These are phyloP conservation scores for Kodamaea sagamina DNA, from an alignment of 805 yeast species.

Conservation along the genomic window DNA sequence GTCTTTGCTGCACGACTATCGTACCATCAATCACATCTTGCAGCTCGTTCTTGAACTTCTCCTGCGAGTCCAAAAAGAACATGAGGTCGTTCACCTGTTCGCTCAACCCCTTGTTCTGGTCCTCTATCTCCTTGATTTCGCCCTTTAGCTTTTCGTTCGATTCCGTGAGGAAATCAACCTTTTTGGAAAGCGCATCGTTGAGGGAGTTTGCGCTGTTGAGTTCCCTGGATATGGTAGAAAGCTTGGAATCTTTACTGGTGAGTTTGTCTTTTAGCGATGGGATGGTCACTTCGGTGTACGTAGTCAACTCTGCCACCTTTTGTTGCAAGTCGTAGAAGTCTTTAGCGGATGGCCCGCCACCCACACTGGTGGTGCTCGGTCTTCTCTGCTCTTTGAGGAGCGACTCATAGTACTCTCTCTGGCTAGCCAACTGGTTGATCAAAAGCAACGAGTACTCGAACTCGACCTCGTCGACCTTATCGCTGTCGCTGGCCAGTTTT, in stretches of 20 bases:
- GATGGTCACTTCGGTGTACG: slow-evolving; percentile 28
- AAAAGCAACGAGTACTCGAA: slow-evolving; percentile 79
- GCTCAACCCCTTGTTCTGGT: slow-evolving; percentile 49
- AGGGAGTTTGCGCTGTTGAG: slow-evolving; percentile 34
- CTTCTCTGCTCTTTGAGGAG: slow-evolving; percentile 24
- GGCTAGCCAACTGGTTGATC: slow-evolving; percentile 80
- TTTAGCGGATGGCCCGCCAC: slow-evolving; percentile 3
- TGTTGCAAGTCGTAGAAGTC: slow-evolving; percentile 9
- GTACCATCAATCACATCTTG: slow-evolving; percentile 76
- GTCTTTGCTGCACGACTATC: slow-evolving; percentile 44
- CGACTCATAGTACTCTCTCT: slow-evolving; percentile 76
- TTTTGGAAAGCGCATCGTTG: slow-evolving; percentile 41
- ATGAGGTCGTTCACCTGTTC: slow-evolving; percentile 76
- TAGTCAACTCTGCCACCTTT: slow-evolving; percentile 31
- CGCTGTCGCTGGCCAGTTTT: slow-evolving; percentile 12
- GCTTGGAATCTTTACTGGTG: slow-evolving; percentile 30
- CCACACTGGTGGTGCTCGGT: slow-evolving; percentile 5
- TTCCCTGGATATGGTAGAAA: slow-evolving; percentile 31
- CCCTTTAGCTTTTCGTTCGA: slow-evolving; percentile 29
- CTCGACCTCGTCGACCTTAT: slow-evolving; percentile 58
- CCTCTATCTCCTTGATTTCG: slow-evolving; percentile 27
- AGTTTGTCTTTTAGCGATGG: slow-evolving; percentile 39
- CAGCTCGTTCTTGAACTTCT: slow-evolving; percentile 67
- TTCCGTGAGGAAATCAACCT: slow-evolving; percentile 36
- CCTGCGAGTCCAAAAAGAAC: slow-evolving; percentile 75